Evolutionary conservation across 2,329 filamentous ascomycete genomes (phyloP), one percentile per base, ranked within the genome.

Genomic region (Fusarium duplospermum): DNA sequence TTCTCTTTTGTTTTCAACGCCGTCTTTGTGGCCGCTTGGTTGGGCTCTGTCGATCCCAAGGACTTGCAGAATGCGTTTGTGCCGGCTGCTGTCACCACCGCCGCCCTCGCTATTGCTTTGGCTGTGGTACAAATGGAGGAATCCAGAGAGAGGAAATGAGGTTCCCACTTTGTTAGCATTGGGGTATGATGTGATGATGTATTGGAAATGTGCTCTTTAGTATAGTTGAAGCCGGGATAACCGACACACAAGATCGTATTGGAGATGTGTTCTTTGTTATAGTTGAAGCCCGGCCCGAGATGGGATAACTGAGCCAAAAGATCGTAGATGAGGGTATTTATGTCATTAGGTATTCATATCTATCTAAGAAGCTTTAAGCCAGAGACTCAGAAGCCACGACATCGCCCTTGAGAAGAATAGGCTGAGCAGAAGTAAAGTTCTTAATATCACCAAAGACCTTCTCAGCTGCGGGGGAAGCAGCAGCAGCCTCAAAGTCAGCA

Each of bases 371-470:
- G 9, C 24, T 38, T 36, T 42, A 65, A 8, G 42, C 40, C 33
- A 75, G 33, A 47, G 24, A 33, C 60, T 74, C 45, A 14, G 29
- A 33, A 7, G 65, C 63, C 0, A 75, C 73, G 18, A 75, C 42
- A 3, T 62, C 61, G 20, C 78, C 78, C 73, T 76, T 79, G 0
- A 79, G 57, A 2, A 78, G 10, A 5, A 78, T 22, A 3, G 78
- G 77, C 72, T 52, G 16, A 4, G 64, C 75, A 57, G 38, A 64
- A 45, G 71, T 78, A 52, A 76, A 76, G 29, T 71, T 78, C 58
- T 72, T 69, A 33, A 80, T 73, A n/a, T 80, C 78, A 0, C 68
- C 76, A 64, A 79, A 75, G 4, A 80, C 42, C 20, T 47, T 45
- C 8, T 33, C 38, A 1, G 70, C 66, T 0, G 22, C 64, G 24